phyloP scores from a whole-genome alignment of 148 eudicot genomes.

The Vaccinium darrowii region DNA sequence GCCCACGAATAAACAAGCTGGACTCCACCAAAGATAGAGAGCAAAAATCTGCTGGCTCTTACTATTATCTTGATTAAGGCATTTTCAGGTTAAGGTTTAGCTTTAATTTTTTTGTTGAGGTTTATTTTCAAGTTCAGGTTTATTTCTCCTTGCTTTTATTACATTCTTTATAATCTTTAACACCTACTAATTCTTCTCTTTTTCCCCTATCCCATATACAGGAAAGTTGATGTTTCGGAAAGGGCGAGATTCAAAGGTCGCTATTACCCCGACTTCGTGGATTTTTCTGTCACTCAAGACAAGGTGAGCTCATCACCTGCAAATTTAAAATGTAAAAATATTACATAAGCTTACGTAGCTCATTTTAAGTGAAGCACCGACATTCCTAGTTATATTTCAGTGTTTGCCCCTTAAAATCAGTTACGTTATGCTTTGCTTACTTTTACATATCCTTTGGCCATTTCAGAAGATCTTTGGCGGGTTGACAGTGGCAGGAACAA shows the following conservation, averaged over 20 bases:
- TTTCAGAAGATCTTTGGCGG: background rate
- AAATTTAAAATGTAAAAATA: background rate
- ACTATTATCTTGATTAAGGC: conserved; percentile 67
- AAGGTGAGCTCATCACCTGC: background rate
- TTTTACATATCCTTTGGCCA: background rate
- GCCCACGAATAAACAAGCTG: conserved; percentile 86
- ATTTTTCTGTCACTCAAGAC: background rate
- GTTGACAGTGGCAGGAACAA: background rate
- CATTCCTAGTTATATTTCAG: too few species aligned
- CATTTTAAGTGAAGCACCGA: too few species aligned
- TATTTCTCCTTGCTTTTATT: background rate
- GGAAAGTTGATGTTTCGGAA: background rate
- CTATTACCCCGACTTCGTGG: background rate
- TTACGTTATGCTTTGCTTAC: background rate
- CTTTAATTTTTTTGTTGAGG: background rate
- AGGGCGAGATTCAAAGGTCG: background rate
- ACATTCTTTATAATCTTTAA: background rate
- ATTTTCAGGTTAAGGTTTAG: background rate
- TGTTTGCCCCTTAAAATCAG: background rate
- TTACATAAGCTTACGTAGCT: background rate
- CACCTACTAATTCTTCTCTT: background rate
- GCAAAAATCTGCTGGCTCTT: conserved; percentile 92
- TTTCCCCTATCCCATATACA: background rate
- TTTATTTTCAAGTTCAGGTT: background rate
- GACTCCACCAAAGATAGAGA: conserved; percentile 96